Base-by-base conservation (phyloP, 139 green algal species). In the Chlamydomonas asymmetrica region DNA sequence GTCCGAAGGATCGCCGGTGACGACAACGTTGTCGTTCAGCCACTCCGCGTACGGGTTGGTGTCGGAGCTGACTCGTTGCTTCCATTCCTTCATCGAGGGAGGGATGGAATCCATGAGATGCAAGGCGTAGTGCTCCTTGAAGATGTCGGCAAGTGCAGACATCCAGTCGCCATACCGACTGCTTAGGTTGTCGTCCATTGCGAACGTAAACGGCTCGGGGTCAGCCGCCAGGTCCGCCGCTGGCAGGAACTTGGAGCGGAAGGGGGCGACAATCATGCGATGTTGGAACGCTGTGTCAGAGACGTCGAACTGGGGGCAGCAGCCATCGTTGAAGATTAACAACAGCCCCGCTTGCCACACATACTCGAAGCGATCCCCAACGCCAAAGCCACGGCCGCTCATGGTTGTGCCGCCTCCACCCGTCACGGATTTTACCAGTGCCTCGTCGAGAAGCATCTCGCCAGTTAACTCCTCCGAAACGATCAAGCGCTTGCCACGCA, bases 241-340 rank as follows among this genome's bases (percentile, higher is more conserved):
- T n/a, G n/a, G n/a, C 34, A 70, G 32, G 27, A 70, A 70, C 63
- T 70, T 70, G 63, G 63, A 70, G 32, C 63, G 32, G 34, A 70
- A 54, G 10, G 63, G 63, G 32, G 32, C 63, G 63, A 70, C 32
- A 10, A 70, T 49, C 34, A 70, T 70, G 16, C 63, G 32, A 18
- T 23, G 13, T 10, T 52, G 27, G 32, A 48, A 54, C 18, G 35
- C 63, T 49, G 20, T 16, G 63, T 70, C 63, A n/a, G 18, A 18
- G 63, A 16, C 63, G 63, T 70, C 63, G 13, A 70, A 54, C 27
- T 48, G 20, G 16, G 63, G 63, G 63, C 32, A 70, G 13, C 49
- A 13, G n/a, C 35, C 16, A 31, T 70, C 63, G 63, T 70, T 70
- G 63, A 70, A 70, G 63, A 70, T n/a, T 31, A 48, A 27, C 29